phyloP scores from a whole-genome alignment of 1,284 basidiomycete species.

The Puccinia brachypodii region DNA sequence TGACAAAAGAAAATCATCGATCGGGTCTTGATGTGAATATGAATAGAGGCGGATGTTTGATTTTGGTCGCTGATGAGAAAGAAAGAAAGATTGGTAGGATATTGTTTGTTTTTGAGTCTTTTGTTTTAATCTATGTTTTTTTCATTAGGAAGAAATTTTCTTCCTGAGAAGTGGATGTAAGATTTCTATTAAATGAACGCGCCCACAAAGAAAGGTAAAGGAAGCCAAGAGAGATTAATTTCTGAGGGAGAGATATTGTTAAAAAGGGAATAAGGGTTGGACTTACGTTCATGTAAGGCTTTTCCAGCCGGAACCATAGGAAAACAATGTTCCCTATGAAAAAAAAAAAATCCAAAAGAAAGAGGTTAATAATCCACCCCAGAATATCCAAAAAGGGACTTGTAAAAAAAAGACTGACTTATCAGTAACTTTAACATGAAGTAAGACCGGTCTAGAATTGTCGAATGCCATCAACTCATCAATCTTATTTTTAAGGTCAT shows the following conservation, averaged over 20 bases:
- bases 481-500: constrained; percentile 89
- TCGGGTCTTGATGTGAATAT: too few relatives aligned
- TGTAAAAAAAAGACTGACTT: constrained; percentile 61
- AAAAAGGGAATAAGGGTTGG: constrained; percentile 37
- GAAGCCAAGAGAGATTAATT: not conserved
- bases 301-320: constrained; percentile 78
- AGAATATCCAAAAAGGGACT: constrained; percentile 1
- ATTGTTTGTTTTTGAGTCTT: not conserved
- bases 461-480: constrained; percentile 98
- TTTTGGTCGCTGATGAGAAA: too few relatives aligned
- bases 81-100: not conserved
- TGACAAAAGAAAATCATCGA: too few relatives aligned
- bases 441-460: constrained; percentile 75
- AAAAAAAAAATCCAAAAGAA: not conserved
- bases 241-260: not conserved
- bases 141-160: not conserved
- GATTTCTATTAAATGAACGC: constrained; percentile 26
- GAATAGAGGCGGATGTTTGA: too few relatives aligned
- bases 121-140: too few relatives aligned
- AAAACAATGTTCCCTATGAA: constrained; percentile 47
- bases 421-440: constrained; percentile 91
- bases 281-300: constrained; percentile 74
- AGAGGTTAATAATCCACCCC: not conserved
- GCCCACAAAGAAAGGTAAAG: not conserved
- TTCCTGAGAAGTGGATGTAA: constrained; percentile 39